phyloP scores from a whole-genome alignment of 2,329 filamentous ascomycete genomes.

The Ophiostoma tasmaniense region DNA sequence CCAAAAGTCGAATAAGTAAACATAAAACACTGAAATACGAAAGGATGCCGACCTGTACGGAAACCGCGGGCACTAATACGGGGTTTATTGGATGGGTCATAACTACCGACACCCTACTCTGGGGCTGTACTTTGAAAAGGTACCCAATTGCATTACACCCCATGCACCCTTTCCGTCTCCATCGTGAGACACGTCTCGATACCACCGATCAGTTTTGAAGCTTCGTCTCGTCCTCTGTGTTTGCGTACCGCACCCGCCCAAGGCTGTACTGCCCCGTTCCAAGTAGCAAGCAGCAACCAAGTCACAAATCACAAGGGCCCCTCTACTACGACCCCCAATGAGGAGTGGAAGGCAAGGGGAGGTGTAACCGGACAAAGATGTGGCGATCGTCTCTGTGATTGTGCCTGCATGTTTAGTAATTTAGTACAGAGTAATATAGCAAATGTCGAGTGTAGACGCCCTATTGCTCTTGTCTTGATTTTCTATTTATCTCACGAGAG shows the following conservation, averaged over 20 bases:
- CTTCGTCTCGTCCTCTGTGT: slow-evolving; percentile 13
- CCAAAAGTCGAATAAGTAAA: not conserved
- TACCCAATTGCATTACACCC: slow-evolving; percentile 10
- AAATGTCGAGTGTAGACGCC: not conserved
- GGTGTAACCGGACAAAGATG: not conserved
- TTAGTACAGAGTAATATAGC: not conserved
- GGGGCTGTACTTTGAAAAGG: not conserved
- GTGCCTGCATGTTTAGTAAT: not conserved
- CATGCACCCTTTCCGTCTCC: slow-evolving; percentile 12
- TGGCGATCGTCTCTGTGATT: not conserved
- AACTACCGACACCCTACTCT: not conserved
- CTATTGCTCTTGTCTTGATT: not conserved
- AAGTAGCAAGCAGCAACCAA: not conserved
- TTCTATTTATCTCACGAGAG: slow-evolving; percentile 12
- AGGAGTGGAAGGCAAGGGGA: not conserved
- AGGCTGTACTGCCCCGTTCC: not conserved
- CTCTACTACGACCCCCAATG: not conserved
- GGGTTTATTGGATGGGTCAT: not conserved
- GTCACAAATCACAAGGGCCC: too few relatives aligned
- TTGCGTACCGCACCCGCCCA: not conserved
- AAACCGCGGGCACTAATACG: not conserved
- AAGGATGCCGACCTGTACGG: not conserved
- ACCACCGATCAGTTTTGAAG: slow-evolving; percentile 16
- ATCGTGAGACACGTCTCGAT: slow-evolving; percentile 21
- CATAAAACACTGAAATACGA: not conserved